Percentiles rank a stretch among this genome's conserved stretches.
phyloP scores from a whole-genome alignment of 257 asterid species.

The Nicotiana sylvestris region DNA sequence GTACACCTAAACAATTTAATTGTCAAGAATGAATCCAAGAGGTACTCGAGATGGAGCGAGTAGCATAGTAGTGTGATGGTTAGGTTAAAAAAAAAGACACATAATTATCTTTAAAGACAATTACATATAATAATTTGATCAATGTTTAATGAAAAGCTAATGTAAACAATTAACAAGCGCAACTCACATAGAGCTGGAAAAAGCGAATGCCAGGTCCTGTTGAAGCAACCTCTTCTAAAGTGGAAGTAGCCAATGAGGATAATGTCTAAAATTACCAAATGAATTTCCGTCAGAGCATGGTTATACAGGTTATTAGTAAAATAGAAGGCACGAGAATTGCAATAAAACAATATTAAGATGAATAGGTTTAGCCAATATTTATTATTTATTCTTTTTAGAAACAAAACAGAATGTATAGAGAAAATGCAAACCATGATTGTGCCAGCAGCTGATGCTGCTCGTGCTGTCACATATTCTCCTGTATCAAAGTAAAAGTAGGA shows the following conservation, averaged over 20 bases:
- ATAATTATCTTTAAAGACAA: too few species aligned
- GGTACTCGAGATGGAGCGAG: too few species aligned
- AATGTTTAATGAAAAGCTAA: not conserved
- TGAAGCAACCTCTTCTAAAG: too few species aligned
- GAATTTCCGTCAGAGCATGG: not conserved
- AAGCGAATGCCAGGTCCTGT: too few species aligned
- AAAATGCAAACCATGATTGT: constrained; percentile 65
- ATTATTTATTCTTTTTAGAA: not conserved
- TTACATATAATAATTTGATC: too few species aligned
- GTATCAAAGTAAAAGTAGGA: constrained; percentile 17
- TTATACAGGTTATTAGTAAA: too few species aligned
- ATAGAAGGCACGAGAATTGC: not conserved
- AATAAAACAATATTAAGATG: too few species aligned
- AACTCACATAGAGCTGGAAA: too few species aligned
- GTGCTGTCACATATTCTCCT: constrained; percentile 95
- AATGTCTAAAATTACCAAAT: not conserved
- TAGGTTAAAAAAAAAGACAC: too few species aligned
- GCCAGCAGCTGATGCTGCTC: constrained; percentile 93
- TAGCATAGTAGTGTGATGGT: too few species aligned
- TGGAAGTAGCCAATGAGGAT: too few species aligned
- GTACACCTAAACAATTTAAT: constrained; percentile 48
- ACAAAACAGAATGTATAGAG: not conserved
- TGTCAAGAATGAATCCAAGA: too few species aligned
- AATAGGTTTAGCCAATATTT: not conserved
- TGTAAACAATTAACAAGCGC: not conserved